These are phyloP conservation scores for Purpureocillium lavendulum DNA, from an alignment of 2,329 filamentous ascomycete genomes.

Conservation along the genomic window DNA sequence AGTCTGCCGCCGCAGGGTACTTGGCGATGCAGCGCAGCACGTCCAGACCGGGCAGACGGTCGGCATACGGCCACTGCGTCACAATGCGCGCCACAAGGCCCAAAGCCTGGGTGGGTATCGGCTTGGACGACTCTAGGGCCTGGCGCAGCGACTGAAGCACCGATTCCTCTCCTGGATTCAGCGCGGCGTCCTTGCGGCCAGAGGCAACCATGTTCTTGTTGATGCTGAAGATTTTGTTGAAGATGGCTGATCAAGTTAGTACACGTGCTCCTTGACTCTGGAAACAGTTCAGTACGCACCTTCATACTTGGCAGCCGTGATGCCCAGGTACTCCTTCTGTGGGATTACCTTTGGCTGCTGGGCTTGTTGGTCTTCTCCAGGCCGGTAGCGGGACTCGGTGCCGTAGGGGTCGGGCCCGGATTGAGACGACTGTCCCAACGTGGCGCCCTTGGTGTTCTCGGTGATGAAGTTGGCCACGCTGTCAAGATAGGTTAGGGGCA, in stretches of 20 bases:
- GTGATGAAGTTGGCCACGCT: slow-evolving; percentile 90
- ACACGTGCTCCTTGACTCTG: not conserved
- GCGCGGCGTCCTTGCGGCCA: slow-evolving; percentile 62
- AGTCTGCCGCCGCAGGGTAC: slow-evolving; percentile 56
- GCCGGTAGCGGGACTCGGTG: slow-evolving; percentile 69
- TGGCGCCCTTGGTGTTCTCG: slow-evolving; percentile 80
- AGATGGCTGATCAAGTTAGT: slow-evolving; percentile 46
- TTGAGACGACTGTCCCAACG: slow-evolving; percentile 56
- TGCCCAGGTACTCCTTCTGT: slow-evolving; percentile 70
- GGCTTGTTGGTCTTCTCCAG: slow-evolving; percentile 35
- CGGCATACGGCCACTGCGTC: slow-evolving; percentile 71
- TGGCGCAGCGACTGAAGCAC: slow-evolving; percentile 52
- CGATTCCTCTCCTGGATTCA: slow-evolving; percentile 65
- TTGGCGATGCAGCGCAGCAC: slow-evolving; percentile 76
- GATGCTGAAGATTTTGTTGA: slow-evolving; percentile 67
- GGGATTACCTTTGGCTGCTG: slow-evolving; percentile 57
- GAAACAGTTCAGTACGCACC: slow-evolving; percentile 22
- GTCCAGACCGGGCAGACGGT: slow-evolving; percentile 78
- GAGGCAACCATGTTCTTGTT: slow-evolving; percentile 65
- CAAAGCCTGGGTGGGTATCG: slow-evolving; percentile 43
- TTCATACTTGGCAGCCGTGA: slow-evolving; percentile 64
- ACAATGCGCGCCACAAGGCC: slow-evolving; percentile 62
- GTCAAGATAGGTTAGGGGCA: slow-evolving; percentile 81
- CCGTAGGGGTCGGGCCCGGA: slow-evolving; percentile 65
- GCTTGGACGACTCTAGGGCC: slow-evolving; percentile 52